Evolutionary conservation across 2,329 filamentous ascomycete genomes (phyloP), one percentile per base, ranked within the genome.

Genomic region (Dactylellina sp.): DNA sequence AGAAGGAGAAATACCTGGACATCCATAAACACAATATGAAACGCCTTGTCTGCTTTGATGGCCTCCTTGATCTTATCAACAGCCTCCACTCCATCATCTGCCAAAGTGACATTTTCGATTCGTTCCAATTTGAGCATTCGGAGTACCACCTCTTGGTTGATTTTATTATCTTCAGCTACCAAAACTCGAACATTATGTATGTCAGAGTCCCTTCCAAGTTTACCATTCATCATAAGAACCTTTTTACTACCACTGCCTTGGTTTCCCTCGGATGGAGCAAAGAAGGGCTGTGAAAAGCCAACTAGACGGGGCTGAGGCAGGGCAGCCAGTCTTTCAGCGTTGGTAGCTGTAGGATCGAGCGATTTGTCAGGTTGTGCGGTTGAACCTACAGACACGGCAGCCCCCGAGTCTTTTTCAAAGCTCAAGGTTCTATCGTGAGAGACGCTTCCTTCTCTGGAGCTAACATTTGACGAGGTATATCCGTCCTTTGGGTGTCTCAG

Each of bases 11-110:
- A 16, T 62, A 71, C 65, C 78, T 88, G 92, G 3, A 97, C 90
- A 78, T 97, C 93, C 93, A 97, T 97, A 79, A 97, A 95, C 75
- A 97, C 94, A 25, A 97, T 84, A 77, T 96, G 91, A 80, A 94
- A 97, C 1, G 86, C 86, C 59, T 86, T 84, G 59, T 89, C 86
- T 20, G 86, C 86, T 59, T 89, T 87, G 90, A 96, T 95, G 76
- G 89, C 90, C n/a, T 88, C 88, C 80, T 92, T 93, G 76, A 97
- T 93, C 28, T 90, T 84, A 75, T 97, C 92, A 71, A 93, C 91
- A 0, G 93, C 93, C 81, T 97, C 91, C 80, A 95, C 91, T 0
- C 90, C 91, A 78, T 92, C 90, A 79, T 91, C 91, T 59, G 93
- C 93, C 55, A 97, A 89, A 0, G 91, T 94, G 12, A 97, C 92